A percentile compares a stretch with the other conserved stretches of the same genome.
These are phyloP conservation scores for Coemansia sp. DNA, from an alignment of 371 early-diverging fungal genomes.

Conservation along the genomic window DNA sequence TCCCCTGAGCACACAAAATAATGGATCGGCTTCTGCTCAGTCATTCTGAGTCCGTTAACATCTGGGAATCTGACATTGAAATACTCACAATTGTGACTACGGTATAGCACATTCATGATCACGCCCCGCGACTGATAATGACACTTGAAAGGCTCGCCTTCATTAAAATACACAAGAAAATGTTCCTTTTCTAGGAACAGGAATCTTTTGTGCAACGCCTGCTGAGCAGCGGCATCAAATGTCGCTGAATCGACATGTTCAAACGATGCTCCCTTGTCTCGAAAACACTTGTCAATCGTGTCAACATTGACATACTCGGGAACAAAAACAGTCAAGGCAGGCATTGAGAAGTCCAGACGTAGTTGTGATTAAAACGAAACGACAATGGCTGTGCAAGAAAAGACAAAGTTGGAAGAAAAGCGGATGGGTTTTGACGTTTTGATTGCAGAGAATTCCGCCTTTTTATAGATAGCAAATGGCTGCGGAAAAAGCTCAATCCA, in stretches of 20 bases:
- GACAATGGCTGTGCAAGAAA: no score
- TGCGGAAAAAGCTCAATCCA: not conserved
- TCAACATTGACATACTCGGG: constrained; percentile 7
- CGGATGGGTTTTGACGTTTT: no score
- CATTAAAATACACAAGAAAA: not conserved
- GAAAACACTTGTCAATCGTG: constrained; percentile 3
- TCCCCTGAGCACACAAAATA: constrained; percentile 1
- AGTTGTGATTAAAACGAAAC: no score
- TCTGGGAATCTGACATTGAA: not conserved
- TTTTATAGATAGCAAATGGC: not conserved
- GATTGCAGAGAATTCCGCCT: no score
- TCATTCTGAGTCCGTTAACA: not conserved
- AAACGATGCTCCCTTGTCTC: not conserved
- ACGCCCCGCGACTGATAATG: constrained; percentile 9
- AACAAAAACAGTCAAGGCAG: not conserved
- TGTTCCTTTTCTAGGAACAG: constrained; percentile 7
- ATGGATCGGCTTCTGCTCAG: not conserved
- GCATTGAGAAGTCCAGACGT: not conserved
- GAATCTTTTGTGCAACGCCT: not conserved
- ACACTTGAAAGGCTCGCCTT: not conserved
- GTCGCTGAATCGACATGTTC: not conserved
- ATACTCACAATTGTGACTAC: not conserved
- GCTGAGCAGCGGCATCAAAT: not conserved
- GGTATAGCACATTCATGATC: not conserved
- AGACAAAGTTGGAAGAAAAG: no score